Base-by-base conservation (phyloP, 2,329 filamentous ascomycete species). In the Aspergillus intermedius region DNA sequence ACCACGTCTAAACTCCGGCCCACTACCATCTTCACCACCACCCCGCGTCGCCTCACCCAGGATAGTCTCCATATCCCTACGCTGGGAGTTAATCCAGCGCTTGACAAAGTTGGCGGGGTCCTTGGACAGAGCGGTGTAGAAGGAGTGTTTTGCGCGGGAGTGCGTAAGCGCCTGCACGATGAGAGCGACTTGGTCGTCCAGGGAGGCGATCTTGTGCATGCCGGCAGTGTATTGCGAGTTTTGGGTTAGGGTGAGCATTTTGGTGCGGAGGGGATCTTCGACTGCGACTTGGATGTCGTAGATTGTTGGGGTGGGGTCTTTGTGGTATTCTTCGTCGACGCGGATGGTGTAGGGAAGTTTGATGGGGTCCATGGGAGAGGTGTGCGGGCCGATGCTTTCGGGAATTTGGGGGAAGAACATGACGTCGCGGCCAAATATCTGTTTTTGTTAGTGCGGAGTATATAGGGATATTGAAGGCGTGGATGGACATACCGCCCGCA, bases 291-390 rank as follows among this genome's bases (percentile, higher is more conserved):
- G 84, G 43, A 98, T 78, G 68, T 97, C 91, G 73, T 96, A 96
- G 59, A 97, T 77, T 5, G 91, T 96, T 1, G 88, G 84, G 45
- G 81, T 76, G 3, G 88, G 37, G 48, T 83, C 73, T 57, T 82
- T 83, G 63, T 91, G 85, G 62, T 91, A 91, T 7, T 84, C 82
- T 60, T 88, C 79, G 67, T 98, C 93, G 37, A 96, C 87, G 50
- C 91, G 88, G 64, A 98, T 93, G 7, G 91, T 98, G 74, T 96
- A 98, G 19, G 83, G 79, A 30, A 98, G 80, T 60, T 86, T 84
- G 62, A 96, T 80, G 0, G 93, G 90, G 5, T 88, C 83, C 1
- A 96, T 79, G 2, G 88, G 82, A 25, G 78, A 82, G 48, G 96
- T 81, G 68, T 97, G 90, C 8, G 80, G 78, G 45, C 84, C 81